phyloP scores from a whole-genome alignment of 1,284 basidiomycete species.

The Naganishia sp. region DNA sequence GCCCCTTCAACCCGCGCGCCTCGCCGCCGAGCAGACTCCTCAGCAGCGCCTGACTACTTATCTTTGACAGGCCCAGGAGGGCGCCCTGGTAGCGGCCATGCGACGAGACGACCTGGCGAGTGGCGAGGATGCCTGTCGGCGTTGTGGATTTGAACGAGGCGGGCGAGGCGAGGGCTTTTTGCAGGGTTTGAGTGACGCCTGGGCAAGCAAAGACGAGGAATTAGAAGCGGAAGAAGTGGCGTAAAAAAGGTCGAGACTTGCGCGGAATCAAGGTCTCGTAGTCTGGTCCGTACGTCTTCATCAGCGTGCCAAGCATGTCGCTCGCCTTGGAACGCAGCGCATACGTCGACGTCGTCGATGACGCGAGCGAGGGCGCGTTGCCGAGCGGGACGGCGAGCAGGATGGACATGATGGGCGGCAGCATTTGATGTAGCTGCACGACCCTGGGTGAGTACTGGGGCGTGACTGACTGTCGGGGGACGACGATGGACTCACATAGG shows the following conservation, averaged over 20 bases:
- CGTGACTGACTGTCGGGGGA: too few species aligned
- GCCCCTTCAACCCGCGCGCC: slow-evolving; percentile 39
- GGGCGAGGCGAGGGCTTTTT: slow-evolving; percentile 67
- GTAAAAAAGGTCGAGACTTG: slow-evolving; percentile 56
- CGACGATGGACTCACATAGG: slow-evolving; percentile 68
- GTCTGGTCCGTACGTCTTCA: slow-evolving; percentile 54
- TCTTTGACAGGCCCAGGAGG: slow-evolving; percentile 75
- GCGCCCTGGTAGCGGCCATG: slow-evolving; percentile 80
- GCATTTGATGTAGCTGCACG: slow-evolving; percentile 96
- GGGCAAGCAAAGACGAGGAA: slow-evolving; percentile 59
- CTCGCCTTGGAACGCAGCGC: slow-evolving; percentile 74
- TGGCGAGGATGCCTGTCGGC: slow-evolving; percentile 28
- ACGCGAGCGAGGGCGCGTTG: slow-evolving; percentile 32
- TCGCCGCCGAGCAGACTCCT: slow-evolving; percentile 62
- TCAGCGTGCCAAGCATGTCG: slow-evolving; percentile 76
- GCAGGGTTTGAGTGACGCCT: slow-evolving; percentile 87
- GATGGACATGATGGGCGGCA: slow-evolving; percentile 87
- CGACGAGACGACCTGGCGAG: slow-evolving; percentile 33
- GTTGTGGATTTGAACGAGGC: slow-evolving; percentile 29
- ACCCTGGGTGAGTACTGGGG: too few species aligned
- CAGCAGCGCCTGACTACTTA: slow-evolving; percentile 78
- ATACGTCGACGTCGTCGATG: slow-evolving; percentile 20
- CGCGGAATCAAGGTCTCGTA: slow-evolving; percentile 58
- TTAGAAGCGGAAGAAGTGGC: slow-evolving; percentile 50
- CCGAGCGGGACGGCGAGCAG: slow-evolving; percentile 79